A percentile compares a stretch with the other conserved stretches of the same genome.
phyloP scores from a whole-genome alignment of 1,284 basidiomycete species.

The Melampsora larici-populina region DNA sequence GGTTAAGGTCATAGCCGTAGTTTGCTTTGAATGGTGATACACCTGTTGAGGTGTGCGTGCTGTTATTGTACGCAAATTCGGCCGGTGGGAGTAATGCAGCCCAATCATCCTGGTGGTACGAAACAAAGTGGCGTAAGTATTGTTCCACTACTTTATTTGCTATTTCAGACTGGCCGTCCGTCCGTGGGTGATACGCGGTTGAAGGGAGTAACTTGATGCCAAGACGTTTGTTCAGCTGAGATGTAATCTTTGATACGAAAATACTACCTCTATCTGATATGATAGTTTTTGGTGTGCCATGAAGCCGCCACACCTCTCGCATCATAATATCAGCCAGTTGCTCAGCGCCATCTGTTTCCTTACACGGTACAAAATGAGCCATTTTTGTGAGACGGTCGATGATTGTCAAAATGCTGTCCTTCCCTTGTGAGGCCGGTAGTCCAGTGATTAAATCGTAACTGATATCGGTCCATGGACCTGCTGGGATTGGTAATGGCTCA shows the following conservation, averaged over 20 bases:
- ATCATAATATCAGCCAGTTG: background rate
- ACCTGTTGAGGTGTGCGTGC: background rate
- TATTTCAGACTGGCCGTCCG: background rate
- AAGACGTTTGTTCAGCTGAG: background rate
- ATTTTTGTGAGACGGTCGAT: slow-evolving; percentile 1
- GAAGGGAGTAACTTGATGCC: background rate
- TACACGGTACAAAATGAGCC: background rate
- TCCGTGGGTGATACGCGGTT: background rate
- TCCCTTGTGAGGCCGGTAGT: background rate
- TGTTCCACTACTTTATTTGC: too few species aligned
- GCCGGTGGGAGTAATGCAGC: background rate
- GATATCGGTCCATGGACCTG: too few species aligned
- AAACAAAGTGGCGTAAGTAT: background rate
- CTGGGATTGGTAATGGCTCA: background rate
- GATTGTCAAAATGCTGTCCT: slow-evolving; percentile 4
- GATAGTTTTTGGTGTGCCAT: too few species aligned
- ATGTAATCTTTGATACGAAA: background rate
- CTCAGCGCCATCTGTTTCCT: too few species aligned
- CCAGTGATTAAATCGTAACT: background rate
- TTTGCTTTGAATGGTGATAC: slow-evolving; percentile 6
- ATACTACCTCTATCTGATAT: background rate
- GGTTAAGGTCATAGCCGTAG: background rate
- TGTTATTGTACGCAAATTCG: slow-evolving; percentile 9
- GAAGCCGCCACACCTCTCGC: background rate
- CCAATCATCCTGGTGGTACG: background rate